A percentile compares a stretch with the other conserved stretches of the same genome.
Conservation (phyloP, 2,329 filamentous ascomycete genomes). For the Ramularia collo-cygni region DNA sequence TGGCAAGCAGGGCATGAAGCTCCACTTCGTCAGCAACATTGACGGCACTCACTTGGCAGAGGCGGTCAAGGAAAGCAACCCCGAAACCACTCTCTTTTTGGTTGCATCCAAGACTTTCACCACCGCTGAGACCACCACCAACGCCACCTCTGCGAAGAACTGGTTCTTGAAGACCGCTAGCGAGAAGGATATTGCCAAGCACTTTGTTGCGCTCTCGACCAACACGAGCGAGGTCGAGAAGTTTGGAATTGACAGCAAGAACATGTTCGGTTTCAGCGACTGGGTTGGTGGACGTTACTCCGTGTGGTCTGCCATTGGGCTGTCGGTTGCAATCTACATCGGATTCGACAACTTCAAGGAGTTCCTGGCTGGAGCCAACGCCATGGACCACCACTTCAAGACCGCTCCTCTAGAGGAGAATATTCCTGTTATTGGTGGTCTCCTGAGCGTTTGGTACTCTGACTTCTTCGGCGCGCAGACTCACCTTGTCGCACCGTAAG, state of each 20-base stretch:
- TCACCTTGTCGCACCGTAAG: constrained; percentile 88
- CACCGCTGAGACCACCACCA: constrained; percentile 93
- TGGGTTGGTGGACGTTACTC: constrained; percentile 99
- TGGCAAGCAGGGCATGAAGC: constrained; percentile 72
- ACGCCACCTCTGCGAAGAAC: constrained; percentile 91
- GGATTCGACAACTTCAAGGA: constrained; percentile 97
- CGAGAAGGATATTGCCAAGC: constrained; percentile 75
- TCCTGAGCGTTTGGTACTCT: constrained; percentile 96
- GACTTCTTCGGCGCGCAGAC: constrained; percentile 99
- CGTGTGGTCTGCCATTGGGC: constrained; percentile 96
- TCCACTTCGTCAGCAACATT: constrained; percentile 99
- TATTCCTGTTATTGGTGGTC: constrained; percentile 84
- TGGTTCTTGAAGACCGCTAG: constrained; percentile 90
- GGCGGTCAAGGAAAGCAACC: constrained; percentile 79
- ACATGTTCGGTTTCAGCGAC: constrained; percentile 99
- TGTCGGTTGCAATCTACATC: constrained; percentile 90
- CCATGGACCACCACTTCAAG: constrained; percentile 98
- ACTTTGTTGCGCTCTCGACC: constrained; percentile 96
- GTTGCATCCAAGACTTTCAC: constrained; percentile 99
- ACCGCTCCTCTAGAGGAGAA: constrained; percentile 87
- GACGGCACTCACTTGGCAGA: constrained; percentile 97
- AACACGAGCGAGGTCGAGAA: constrained; percentile 94
- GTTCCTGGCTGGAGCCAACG: constrained; percentile 88
- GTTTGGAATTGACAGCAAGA: constrained; percentile 97
- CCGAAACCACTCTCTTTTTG: constrained; percentile 97